Conservation (phyloP, 139 green algal species). For the Chlorella sp. region DNA sequence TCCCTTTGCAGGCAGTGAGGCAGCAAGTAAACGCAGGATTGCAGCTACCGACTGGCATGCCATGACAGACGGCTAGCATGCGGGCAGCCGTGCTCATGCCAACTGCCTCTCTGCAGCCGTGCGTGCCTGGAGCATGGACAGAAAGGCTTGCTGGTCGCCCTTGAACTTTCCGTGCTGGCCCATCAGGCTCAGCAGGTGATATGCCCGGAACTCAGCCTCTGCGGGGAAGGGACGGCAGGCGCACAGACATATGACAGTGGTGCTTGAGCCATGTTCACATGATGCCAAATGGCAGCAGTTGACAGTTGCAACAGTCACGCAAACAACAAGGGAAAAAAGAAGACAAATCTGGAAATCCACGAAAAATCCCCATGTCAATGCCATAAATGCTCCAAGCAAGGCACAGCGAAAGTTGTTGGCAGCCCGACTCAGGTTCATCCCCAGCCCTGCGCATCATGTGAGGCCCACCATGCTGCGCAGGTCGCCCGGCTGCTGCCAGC, state of each 20-base stretch:
- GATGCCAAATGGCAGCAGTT: not conserved
- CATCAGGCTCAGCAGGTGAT: slow-evolving; percentile 76
- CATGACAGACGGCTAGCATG: not conserved
- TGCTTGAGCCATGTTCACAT: no score
- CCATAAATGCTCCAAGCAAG: no score
- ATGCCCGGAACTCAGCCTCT: slow-evolving; percentile 80
- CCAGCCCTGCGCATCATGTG: no score
- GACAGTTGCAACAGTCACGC: not conserved
- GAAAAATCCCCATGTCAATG: no score
- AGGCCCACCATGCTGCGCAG: slow-evolving; percentile 14
- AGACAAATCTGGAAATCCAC: no score
- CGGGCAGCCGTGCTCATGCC: no score
- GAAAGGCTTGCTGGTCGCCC: slow-evolving; percentile 44
- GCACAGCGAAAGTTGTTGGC: no score
- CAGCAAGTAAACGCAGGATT: not conserved
- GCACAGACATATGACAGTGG: no score
- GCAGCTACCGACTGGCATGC: not conserved
- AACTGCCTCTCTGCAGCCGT: not conserved
- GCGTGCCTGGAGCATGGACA: slow-evolving; percentile 42
- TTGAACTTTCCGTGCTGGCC: slow-evolving; percentile 78
- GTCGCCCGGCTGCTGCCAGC: slow-evolving; percentile 32
- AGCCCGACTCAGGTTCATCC: no score
- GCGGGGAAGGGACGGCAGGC: not conserved
- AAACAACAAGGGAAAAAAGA: no score
- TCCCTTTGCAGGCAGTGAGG: not conserved